A percentile compares a stretch with the other conserved stretches of the same genome.
These are phyloP conservation scores for Sodiomyces alkalinus DNA, from an alignment of 2,329 filamentous ascomycete genomes.

Conservation along the genomic window DNA sequence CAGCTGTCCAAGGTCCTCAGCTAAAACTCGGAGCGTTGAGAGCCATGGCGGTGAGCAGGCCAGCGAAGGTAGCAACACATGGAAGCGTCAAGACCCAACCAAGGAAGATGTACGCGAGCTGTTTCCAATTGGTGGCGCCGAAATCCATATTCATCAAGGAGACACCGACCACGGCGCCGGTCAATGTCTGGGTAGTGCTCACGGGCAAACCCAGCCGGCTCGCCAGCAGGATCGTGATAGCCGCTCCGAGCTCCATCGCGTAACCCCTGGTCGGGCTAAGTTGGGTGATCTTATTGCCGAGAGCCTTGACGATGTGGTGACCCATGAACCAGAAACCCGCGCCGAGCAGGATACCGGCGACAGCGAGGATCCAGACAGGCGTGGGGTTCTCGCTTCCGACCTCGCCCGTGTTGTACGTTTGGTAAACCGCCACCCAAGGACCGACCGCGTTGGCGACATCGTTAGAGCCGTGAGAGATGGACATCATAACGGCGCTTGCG, in stretches of 20 bases:
- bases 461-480: slow-evolving; percentile 25
- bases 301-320: slow-evolving; percentile 20
- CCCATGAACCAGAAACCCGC: slow-evolving; percentile 22
- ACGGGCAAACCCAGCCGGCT: slow-evolving; percentile 6
- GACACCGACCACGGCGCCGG: slow-evolving; percentile 9
- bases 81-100: slow-evolving; percentile 9
- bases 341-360: slow-evolving; percentile 18
- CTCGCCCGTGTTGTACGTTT: slow-evolving; percentile 14
- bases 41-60: slow-evolving; percentile 7
- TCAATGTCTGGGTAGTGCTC: slow-evolving; percentile 9
- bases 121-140: slow-evolving; percentile 6
- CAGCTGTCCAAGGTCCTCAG: too few relatives aligned
- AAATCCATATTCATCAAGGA: slow-evolving; percentile 7
- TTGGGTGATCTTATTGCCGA: slow-evolving; percentile 26
- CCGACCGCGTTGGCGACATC: slow-evolving; percentile 24
- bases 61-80: slow-evolving; percentile 6
- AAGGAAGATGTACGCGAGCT: slow-evolving; percentile 7
- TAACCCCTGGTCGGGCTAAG: slow-evolving; percentile 20
- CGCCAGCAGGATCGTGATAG: slow-evolving; percentile 14
- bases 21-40: slow-evolving; percentile 9
- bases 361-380: slow-evolving; percentile 21
- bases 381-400: slow-evolving; percentile 14
- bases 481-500: slow-evolving; percentile 20
- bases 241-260: slow-evolving; percentile 22
- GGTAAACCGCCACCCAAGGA: slow-evolving; percentile 20